A percentile compares a stretch with the other conserved stretches of the same genome.
Evolutionary conservation across 129 eudicot genomes (phyloP).

Genomic region (Dittrichia graveolens): DNA sequence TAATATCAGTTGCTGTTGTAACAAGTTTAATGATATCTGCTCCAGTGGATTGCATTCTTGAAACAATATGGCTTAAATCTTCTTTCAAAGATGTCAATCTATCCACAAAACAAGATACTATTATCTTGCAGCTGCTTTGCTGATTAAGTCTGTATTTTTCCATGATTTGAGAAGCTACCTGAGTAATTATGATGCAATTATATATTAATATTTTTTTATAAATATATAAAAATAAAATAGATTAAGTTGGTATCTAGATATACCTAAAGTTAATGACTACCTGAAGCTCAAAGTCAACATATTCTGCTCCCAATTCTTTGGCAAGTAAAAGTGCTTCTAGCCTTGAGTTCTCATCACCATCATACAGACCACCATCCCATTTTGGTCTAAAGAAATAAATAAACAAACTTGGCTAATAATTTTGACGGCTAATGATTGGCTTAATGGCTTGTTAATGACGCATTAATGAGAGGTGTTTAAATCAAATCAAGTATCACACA

Average conservation of each 20-base stretch:
- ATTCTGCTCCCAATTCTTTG: conserved; percentile 78
- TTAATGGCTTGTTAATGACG: too few relatives aligned
- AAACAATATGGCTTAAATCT: conserved; percentile 58
- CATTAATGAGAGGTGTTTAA: too few relatives aligned
- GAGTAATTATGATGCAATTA: conserved; percentile 21
- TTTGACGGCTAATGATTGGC: too few relatives aligned
- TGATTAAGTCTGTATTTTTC: conserved; percentile 41
- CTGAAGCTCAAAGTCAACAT: conserved; percentile 76
- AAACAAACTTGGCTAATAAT: neutral
- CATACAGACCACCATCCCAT: conserved; percentile 58
- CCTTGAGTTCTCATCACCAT: conserved; percentile 52
- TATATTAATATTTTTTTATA: neutral
- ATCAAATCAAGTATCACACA: too few relatives aligned
- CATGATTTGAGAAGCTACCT: conserved; percentile 61
- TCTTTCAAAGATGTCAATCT: conserved; percentile 39
- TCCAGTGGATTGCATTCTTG: conserved; percentile 70
- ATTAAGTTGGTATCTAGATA: neutral
- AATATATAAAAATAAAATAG: neutral
- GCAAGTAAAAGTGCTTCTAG: conserved; percentile 64
- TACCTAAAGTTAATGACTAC: conserved; percentile 27
- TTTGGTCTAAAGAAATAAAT: conserved; percentile 45
- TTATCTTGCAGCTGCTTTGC: conserved; percentile 52
- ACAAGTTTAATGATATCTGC: conserved; percentile 75
- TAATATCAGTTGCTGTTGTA: conserved; percentile 52
- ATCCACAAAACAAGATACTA: conserved; percentile 70